Evolutionary conservation across 805 yeast species (phyloP), one percentile per base, ranked within the genome.

Genomic region (Tetrapisispora phaffii): DNA sequence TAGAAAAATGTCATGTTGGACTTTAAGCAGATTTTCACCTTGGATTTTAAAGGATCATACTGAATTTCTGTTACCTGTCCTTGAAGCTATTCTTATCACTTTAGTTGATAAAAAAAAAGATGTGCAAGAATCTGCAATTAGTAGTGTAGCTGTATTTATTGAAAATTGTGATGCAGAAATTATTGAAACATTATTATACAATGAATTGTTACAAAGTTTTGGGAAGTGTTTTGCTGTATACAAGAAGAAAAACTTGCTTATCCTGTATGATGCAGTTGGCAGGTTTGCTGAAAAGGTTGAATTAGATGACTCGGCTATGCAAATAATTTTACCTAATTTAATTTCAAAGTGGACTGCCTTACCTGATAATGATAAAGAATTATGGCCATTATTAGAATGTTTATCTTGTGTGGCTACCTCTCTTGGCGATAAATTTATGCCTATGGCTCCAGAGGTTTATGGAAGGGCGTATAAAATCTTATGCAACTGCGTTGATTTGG

Each of bases 1-100:
- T 4, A 75, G 97, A 52, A 95, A 87, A 63, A 93, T 93, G 43
- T 70, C 96, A 0, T 90, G 97, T 68, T 93, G 98, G 98, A 85
- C 97, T 0, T 67, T 93, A 39, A 82, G 95, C 37, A 73, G 97
- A 45, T 93, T 82, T 60, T 75, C 93, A 0, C 57, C 74, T 2
- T 88, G 96, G 95, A 82, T 90, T 20, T 76, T 85, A 41, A 71
- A 72, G 5, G 86, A 84, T 58, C 83, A 76, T 59, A 73, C 87
- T 8, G 74, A 69, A 50, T 83, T 82, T 56, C 82, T 85, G 59
- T 69, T 75, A 46, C 93, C 93, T 5, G 86, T 93, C 0, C 73
- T 93, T 47, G 80, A 83, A 54, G 76, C 93, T 2, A 74, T 93
- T 40, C 74, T 93, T 59, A 68, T 62, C 41, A 83, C 93, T 64